Conservation (phyloP, 352 stramenopile genomes). For the Hyaloperonospora arabidopsidis region DNA sequence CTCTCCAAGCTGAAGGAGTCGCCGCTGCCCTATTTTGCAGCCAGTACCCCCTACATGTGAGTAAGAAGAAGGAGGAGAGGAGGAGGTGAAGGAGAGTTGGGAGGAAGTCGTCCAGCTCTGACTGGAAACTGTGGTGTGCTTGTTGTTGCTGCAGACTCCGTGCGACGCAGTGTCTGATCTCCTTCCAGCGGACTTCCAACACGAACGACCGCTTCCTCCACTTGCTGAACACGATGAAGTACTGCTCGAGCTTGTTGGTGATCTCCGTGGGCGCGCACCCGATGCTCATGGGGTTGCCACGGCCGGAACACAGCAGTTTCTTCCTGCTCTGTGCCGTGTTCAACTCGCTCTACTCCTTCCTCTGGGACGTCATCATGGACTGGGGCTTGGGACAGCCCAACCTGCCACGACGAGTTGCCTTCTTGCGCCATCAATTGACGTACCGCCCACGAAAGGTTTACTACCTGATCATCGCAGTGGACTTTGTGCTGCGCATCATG, state of each 20-base stretch:
- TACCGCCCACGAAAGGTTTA: conserved; percentile 73
- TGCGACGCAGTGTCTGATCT: conserved; percentile 73
- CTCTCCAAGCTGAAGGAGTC: conserved; percentile 67
- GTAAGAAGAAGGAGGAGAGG: neutral
- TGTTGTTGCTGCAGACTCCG: conserved; percentile 40
- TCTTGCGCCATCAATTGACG: conserved; percentile 62
- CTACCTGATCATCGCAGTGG: conserved; percentile 87
- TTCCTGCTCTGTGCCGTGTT: conserved; percentile 79
- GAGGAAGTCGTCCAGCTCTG: neutral
- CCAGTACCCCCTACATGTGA: conserved; percentile 68
- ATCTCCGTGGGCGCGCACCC: conserved; percentile 72
- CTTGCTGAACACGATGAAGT: conserved; percentile 83
- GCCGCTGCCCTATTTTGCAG: conserved; percentile 60
- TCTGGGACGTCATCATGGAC: conserved; percentile 97
- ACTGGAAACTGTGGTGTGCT: conserved; percentile 4
- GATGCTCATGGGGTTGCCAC: conserved; percentile 48
- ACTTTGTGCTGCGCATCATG: conserved; percentile 91
- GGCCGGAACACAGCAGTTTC: conserved; percentile 49
- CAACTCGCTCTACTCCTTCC: conserved; percentile 94
- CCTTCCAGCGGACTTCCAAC: conserved; percentile 61
- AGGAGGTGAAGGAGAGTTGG: neutral
- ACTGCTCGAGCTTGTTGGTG: conserved; percentile 70
- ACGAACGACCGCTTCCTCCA: conserved; percentile 74
- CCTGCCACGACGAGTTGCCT: conserved; percentile 31
- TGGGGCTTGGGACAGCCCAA: conserved; percentile 87